Conservation (phyloP, 2,329 filamentous ascomycete species). For the Trichoderma oligosporum region DNA sequence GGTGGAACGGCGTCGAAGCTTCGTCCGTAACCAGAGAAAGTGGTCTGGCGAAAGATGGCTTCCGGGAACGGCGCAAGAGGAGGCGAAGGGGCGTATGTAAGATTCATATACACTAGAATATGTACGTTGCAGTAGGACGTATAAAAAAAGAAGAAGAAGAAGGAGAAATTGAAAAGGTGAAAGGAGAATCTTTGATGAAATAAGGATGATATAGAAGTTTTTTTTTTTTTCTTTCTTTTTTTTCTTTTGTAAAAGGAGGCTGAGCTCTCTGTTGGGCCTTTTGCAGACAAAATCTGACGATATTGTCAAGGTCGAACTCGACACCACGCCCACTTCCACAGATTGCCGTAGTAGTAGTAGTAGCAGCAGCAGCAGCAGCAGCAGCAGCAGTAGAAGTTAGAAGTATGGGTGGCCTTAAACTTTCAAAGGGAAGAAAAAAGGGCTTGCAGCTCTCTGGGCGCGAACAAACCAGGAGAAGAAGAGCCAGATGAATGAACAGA, state of each 20-base stretch:
- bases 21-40: constrained; percentile 1
- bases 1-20: not conserved
- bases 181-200: too few relatives aligned
- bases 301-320: too few relatives aligned
- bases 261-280: too few relatives aligned
- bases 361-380: too few relatives aligned
- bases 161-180: not conserved
- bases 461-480: not conserved
- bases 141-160: not conserved
- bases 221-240: too few relatives aligned
- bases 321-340: too few relatives aligned
- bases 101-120: not conserved
- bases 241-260: too few relatives aligned
- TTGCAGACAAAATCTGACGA: too few relatives aligned
- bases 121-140: not conserved
- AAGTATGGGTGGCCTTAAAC: not conserved
- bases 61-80: constrained; percentile 9
- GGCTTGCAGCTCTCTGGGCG: not conserved
- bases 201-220: not conserved
- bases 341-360: too few relatives aligned
- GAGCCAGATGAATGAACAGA: not conserved
- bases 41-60: constrained; percentile 13
- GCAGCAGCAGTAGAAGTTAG: too few relatives aligned
- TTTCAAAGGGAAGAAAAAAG: not conserved
- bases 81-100: constrained; percentile 4